phyloP scores from a whole-genome alignment of 345 rosid species.

The Syzygium grande region DNA sequence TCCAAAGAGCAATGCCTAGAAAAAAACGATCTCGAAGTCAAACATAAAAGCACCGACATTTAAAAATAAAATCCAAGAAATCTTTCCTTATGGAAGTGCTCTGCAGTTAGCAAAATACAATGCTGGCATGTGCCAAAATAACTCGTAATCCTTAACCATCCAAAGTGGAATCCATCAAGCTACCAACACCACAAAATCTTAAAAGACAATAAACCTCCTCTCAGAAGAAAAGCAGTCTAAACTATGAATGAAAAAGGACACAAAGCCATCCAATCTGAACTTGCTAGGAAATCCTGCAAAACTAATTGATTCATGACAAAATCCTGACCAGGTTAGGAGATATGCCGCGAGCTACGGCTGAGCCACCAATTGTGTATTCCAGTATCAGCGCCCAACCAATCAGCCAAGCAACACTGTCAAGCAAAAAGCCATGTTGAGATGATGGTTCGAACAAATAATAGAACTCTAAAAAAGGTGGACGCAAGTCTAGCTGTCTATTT shows the following conservation, averaged over 20 bases:
- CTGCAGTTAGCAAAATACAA: background rate
- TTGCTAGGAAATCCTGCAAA: background rate
- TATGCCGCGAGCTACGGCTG: constrained; percentile 66
- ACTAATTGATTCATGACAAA: background rate
- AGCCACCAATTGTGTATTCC: constrained; percentile 93
- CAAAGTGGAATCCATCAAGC: background rate
- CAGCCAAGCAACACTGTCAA: constrained; percentile 80
- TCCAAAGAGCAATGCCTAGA: constrained; percentile 86
- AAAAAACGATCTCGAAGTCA: background rate
- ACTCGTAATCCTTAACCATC: background rate
- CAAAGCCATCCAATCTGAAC: background rate
- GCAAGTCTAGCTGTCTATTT: background rate
- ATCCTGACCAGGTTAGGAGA: constrained; percentile 16
- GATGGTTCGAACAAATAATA: background rate
- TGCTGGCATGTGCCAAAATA: background rate
- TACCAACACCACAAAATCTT: background rate
- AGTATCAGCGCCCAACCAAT: constrained; percentile 92
- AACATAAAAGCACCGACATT: background rate
- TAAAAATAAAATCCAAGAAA: background rate
- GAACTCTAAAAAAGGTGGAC: background rate
- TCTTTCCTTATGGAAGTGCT: background rate
- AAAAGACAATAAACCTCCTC: background rate
- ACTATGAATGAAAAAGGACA: background rate
- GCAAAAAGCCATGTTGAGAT: background rate
- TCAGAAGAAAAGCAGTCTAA: background rate